Evolutionary conservation across 2,329 filamentous ascomycete genomes (phyloP).

Genomic region (Trichothecium sympodiale): DNA sequence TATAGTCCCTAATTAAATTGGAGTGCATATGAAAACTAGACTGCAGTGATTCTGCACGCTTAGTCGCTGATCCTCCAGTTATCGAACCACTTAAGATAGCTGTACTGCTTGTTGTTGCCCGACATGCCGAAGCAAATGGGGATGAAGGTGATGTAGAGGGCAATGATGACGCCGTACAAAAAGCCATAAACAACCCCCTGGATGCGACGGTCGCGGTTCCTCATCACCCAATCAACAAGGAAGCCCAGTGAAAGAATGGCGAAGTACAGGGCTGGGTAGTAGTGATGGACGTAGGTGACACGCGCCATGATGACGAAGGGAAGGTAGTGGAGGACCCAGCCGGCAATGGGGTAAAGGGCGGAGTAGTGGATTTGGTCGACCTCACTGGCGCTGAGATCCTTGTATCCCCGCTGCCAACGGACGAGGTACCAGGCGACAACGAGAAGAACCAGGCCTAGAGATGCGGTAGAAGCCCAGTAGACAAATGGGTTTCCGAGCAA

Average conservation of each 20-base stretch:
- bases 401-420: conserved; percentile 91
- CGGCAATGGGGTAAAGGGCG: conserved; percentile 79
- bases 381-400: conserved; percentile 66
- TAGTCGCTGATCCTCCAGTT: conserved; percentile 71
- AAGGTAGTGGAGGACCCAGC: conserved; percentile 93
- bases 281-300: conserved; percentile 98
- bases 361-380: conserved; percentile 94
- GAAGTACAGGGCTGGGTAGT: conserved; percentile 97
- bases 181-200: conserved; percentile 61
- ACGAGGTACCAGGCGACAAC: conserved; percentile 76
- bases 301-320: conserved; percentile 96
- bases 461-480: conserved; percentile 86
- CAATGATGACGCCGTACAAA: conserved; percentile 65
- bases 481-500: conserved; percentile 91
- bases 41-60: neutral
- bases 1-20: too few species aligned
- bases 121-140: conserved; percentile 96
- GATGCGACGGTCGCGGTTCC: conserved; percentile 50
- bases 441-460: conserved; percentile 60
- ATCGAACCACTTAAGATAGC: conserved; percentile 87
- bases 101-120: conserved; percentile 72
- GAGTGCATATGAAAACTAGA: too few species aligned
- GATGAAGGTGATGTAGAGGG: conserved; percentile 81
- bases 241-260: conserved; percentile 86
- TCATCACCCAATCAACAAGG: conserved; percentile 72